These are phyloP conservation scores for Naumovozyma dairenensis DNA, from an alignment of 805 yeast genomes.

Conservation along the genomic window DNA sequence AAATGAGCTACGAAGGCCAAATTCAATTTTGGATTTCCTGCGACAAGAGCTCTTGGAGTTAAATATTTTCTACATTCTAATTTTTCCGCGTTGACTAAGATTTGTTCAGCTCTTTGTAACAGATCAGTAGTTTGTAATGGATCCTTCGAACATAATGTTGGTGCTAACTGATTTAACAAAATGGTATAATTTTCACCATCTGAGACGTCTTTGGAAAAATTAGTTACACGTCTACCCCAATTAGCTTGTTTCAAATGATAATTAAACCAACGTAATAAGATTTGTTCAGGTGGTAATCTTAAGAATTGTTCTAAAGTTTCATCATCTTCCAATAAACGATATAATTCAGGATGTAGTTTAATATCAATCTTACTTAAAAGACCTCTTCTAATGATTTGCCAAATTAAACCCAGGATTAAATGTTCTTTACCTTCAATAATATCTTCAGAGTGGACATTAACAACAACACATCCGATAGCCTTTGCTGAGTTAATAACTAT, in stretches of 20 bases:
- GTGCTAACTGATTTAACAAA: slow-evolving; percentile 77
- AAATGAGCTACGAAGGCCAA: slow-evolving; percentile 95
- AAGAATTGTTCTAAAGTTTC: slow-evolving; percentile 95
- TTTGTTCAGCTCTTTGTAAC: slow-evolving; percentile 75
- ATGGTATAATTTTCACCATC: slow-evolving; percentile 96
- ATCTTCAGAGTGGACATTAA: slow-evolving; percentile 93
- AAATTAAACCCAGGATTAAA: slow-evolving; percentile 78
- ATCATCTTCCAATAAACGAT: slow-evolving; percentile 88
- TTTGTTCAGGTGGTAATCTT: slow-evolving; percentile 96
- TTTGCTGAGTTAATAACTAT: slow-evolving; percentile 97
- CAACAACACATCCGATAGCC: slow-evolving; percentile 97
- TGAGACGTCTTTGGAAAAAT: slow-evolving; percentile 77
- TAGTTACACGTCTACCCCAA: slow-evolving; percentile 75
- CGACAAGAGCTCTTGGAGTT: slow-evolving; percentile 85
- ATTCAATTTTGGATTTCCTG: slow-evolving; percentile 94
- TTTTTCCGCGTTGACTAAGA: slow-evolving; percentile 78
- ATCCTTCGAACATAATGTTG: slow-evolving; percentile 67
- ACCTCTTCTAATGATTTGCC: slow-evolving; percentile 98
- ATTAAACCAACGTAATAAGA: slow-evolving; percentile 93
- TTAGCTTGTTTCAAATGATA: slow-evolving; percentile 90
- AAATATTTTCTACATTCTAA: slow-evolving; percentile 88
- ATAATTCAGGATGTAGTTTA: slow-evolving; percentile 90
- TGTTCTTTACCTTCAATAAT: slow-evolving; percentile 92
- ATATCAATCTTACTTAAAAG: slow-evolving; percentile 90
- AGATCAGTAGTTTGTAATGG: slow-evolving; percentile 76